A percentile compares a stretch with the other conserved stretches of the same genome.
Conservation (phyloP, 495 filamentous ascomycete genomes). For the Friedmanniomyces simplex region DNA sequence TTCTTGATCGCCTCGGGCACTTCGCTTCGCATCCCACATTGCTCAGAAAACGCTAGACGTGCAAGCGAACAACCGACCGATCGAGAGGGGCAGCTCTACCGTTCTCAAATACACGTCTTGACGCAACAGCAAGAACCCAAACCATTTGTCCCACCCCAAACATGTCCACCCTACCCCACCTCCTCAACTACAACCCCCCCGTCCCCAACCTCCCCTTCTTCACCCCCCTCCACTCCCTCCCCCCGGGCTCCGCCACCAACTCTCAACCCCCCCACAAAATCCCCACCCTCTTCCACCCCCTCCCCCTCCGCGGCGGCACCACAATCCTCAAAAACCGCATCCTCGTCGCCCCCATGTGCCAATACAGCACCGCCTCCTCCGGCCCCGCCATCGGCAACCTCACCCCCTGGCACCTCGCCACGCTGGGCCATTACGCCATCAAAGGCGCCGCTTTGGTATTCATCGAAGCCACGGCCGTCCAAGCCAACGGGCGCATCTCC, state of each 20-base stretch:
- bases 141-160: not conserved
- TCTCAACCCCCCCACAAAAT: constrained; percentile 18
- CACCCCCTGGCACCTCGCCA: constrained; percentile 61
- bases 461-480: constrained; percentile 59
- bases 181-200: constrained; percentile 2
- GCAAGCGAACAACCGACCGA: no score
- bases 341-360: constrained; percentile 55
- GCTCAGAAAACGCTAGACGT: no score
- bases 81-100: no score
- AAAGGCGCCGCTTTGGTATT: constrained; percentile 56
- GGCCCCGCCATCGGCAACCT: constrained; percentile 47
- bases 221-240: constrained; percentile 7
- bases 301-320: constrained; percentile 48
- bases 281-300: constrained; percentile 28
- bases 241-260: constrained; percentile 9
- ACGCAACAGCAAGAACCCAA: no score
- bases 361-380: constrained; percentile 44
- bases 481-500: constrained; percentile 58
- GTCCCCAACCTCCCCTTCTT: constrained; percentile 13
- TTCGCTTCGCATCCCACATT: no score
- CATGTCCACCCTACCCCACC: no score
- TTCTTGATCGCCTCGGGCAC: no score
- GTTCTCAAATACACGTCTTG: no score
- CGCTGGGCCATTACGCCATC: constrained; percentile 50
- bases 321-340: constrained; percentile 68